These are phyloP conservation scores for Tympanopsis confertula DNA, from an alignment of 2,329 filamentous ascomycete genomes.

Conservation along the genomic window DNA sequence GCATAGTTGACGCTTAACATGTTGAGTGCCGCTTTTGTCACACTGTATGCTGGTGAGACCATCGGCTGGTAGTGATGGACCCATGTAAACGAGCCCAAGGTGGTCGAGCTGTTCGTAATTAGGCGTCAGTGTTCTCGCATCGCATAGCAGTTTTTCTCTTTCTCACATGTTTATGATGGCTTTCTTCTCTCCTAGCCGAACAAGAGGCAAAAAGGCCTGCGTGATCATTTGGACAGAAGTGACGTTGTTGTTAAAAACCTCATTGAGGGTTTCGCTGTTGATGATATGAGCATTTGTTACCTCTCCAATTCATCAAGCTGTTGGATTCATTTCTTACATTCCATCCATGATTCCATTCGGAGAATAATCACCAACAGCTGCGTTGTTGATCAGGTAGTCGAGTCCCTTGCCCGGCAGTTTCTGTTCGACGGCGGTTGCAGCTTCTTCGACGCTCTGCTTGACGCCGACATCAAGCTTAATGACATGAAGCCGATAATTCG, in stretches of 20 bases:
- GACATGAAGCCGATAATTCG: neutral
- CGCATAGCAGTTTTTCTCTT: too few relatives aligned
- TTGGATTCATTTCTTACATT: neutral
- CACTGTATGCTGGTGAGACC: neutral
- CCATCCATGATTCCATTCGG: neutral
- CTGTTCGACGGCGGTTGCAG: neutral
- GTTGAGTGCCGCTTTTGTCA: constrained; percentile 1
- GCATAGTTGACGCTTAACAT: neutral
- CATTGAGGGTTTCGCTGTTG: neutral
- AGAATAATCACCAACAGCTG: neutral
- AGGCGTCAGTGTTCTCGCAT: too few relatives aligned
- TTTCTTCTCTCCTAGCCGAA: neutral
- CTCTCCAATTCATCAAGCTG: too few relatives aligned
- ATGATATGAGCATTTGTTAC: too few relatives aligned
- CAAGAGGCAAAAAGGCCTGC: neutral
- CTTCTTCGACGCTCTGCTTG: neutral
- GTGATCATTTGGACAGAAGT: neutral
- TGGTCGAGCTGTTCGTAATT: neutral
- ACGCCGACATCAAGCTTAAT: neutral
- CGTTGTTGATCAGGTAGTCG: neutral
- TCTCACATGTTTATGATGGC: neutral
- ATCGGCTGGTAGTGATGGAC: neutral
- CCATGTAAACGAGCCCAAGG: neutral
- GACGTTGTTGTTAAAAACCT: neutral
- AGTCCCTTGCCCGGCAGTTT: neutral